Percentiles rank a stretch among this genome's conserved stretches.
phyloP scores from a whole-genome alignment of 202 grass and related monocot genomes.

The Digitaria exilis region DNA sequence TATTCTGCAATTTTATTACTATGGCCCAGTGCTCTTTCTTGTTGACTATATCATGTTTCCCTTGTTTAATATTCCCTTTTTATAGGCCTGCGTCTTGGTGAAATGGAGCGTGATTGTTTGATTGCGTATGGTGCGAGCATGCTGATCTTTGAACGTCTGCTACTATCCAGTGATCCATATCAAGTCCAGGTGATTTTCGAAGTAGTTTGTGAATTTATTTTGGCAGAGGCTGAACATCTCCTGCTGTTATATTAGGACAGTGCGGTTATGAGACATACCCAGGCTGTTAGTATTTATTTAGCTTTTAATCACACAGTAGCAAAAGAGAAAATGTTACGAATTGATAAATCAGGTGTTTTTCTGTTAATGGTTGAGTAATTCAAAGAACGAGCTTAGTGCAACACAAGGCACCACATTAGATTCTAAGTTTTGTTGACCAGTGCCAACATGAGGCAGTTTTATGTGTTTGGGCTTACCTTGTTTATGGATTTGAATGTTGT shows the following conservation, averaged over 20 bases:
- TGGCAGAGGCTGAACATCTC: background rate
- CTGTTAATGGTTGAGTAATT: background rate
- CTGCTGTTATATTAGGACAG: constrained; percentile 3
- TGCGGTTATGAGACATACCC: background rate
- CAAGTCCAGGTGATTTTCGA: constrained; percentile 80
- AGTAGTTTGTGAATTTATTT: constrained; percentile 34
- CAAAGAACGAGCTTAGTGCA: background rate
- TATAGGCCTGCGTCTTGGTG: constrained; percentile 86
- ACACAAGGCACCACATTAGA: background rate
- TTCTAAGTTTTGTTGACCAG: background rate
- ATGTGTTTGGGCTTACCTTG: constrained; percentile 14
- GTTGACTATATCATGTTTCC: background rate
- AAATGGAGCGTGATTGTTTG: constrained; percentile 99
- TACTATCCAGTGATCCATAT: constrained; percentile 96
- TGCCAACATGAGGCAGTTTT: background rate
- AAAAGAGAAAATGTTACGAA: background rate
- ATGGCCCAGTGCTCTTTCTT: constrained; percentile 4
- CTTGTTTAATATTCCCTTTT: background rate
- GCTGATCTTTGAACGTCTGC: constrained; percentile 91
- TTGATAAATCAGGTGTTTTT: background rate
- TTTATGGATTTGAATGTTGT: constrained; percentile 22
- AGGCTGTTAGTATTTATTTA: background rate
- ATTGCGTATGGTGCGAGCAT: constrained; percentile 97
- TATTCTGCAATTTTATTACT: constrained; percentile 12
- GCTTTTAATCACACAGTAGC: background rate